A percentile compares a stretch with the other conserved stretches of the same genome.
Evolutionary conservation across 257 asterid species (phyloP).

Genomic region (Solanum clarkiae): DNA sequence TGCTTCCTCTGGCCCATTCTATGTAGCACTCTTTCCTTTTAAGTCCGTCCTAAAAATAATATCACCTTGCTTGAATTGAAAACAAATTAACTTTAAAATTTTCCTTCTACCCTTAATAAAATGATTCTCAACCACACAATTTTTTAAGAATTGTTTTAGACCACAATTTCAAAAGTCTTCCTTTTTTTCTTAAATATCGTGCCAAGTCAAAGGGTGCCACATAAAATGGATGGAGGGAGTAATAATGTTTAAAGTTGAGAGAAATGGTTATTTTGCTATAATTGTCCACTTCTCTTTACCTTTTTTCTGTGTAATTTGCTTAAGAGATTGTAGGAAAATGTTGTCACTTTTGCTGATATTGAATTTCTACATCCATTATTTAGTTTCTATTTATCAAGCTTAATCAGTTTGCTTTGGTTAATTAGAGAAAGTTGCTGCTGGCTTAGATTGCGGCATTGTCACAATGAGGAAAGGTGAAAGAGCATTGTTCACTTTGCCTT

Average conservation of each 20-base stretch:
- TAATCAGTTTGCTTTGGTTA: conserved; percentile 1
- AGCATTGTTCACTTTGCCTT: conserved; percentile 43
- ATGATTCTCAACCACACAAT: no score
- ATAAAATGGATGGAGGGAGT: no score
- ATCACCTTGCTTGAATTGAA: no score
- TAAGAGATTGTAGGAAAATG: not conserved
- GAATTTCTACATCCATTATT: not conserved
- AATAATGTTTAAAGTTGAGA: not conserved
- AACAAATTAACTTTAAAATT: no score
- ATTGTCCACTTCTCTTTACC: not conserved
- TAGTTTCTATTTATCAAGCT: not conserved
- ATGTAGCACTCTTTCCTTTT: no score
- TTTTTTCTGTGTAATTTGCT: not conserved
- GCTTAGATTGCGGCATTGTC: conserved; percentile 40
- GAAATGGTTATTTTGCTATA: not conserved
- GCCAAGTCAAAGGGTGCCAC: no score
- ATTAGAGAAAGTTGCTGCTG: conserved; percentile 31
- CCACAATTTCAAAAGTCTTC: no score
- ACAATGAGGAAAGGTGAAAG: conserved; percentile 66
- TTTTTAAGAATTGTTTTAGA: no score
- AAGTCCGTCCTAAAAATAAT: no score
- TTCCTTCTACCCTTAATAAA: no score
- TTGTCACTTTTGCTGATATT: not conserved
- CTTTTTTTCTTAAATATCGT: no score
- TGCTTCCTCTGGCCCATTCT: no score